Percentiles rank a stretch among this genome's conserved stretches.
Evolutionary conservation across 2,329 filamentous ascomycete species (phyloP).

Genomic region (Didymella glomerata): DNA sequence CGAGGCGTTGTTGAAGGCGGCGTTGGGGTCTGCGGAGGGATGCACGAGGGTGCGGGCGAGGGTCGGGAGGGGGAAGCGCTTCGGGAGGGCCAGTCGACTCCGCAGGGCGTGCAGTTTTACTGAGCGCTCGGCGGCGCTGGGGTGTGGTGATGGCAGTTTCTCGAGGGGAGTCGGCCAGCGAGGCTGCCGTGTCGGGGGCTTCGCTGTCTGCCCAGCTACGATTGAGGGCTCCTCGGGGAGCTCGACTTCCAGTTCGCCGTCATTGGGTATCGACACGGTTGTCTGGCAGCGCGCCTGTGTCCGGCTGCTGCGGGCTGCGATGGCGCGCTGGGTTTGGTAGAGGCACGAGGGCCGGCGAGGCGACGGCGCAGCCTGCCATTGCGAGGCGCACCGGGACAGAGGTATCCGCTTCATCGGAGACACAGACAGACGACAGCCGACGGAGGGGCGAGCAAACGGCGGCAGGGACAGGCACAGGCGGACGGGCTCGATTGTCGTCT

Average conservation of each 20-base stretch:
- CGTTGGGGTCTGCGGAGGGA: constrained; percentile 79
- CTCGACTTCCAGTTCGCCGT: neutral
- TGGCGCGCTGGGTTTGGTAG: constrained; percentile 30
- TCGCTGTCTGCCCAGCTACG: constrained; percentile 1
- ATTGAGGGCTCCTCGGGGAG: constrained; percentile 6
- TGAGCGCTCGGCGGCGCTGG: constrained; percentile 72
- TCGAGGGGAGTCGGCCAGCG: constrained; percentile 39
- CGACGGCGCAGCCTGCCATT: constrained; percentile 61
- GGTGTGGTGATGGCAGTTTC: constrained; percentile 74
- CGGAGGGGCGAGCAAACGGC: constrained; percentile 28
- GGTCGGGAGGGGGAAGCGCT: constrained; percentile 82
- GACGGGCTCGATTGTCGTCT: constrained; percentile 12
- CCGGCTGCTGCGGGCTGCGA: constrained; percentile 12
- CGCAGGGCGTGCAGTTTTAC: constrained; percentile 93
- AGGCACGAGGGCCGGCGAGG: constrained; percentile 56
- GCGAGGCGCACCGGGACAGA: constrained; percentile 67
- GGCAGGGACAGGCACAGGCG: constrained; percentile 19
- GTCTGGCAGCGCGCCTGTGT: constrained; percentile 9
- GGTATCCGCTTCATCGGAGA: constrained; percentile 68
- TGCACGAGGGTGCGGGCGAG: constrained; percentile 88
- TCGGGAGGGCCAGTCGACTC: constrained; percentile 82
- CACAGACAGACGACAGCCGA: constrained; percentile 11
- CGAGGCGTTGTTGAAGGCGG: constrained; percentile 86
- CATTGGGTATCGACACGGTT: constrained; percentile 11
- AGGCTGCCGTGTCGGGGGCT: constrained; percentile 7